Percentiles rank a stretch among this genome's conserved stretches.
phyloP scores from a whole-genome alignment of 139 green algal genomes.

The Tetradesmus obliquus region DNA sequence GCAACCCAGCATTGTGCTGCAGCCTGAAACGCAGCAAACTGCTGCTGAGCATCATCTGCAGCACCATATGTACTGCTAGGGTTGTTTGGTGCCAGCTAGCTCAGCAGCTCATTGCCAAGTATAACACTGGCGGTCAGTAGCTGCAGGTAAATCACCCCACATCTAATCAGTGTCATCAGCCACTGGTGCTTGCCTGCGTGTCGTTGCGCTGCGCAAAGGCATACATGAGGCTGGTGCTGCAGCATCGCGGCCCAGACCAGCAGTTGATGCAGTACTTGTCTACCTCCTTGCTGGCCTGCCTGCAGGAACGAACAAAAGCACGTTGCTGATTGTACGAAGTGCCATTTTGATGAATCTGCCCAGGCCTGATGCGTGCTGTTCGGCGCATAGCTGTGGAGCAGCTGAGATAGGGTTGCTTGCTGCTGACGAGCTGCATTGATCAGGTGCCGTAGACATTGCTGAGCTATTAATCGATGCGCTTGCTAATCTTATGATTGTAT shows the following conservation, averaged over 20 bases:
- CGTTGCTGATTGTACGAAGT: no score
- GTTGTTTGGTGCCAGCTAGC: background rate
- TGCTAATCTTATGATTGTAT: background rate
- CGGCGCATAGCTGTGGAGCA: no score
- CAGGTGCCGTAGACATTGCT: no score
- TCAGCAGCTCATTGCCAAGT: no score
- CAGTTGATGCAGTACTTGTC: slow-evolving; percentile 59
- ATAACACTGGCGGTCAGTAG: no score
- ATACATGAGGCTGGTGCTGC: slow-evolving; percentile 58
- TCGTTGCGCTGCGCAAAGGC: slow-evolving; percentile 50
- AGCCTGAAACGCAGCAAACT: background rate
- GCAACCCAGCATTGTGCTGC: background rate
- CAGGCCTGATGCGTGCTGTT: no score
- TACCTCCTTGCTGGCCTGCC: background rate
- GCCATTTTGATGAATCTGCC: background rate
- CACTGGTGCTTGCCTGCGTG: slow-evolving; percentile 15
- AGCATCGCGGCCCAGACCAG: slow-evolving; percentile 67
- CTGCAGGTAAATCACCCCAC: background rate
- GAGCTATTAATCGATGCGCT: background rate
- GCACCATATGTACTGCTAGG: background rate
- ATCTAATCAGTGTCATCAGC: background rate
- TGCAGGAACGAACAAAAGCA: background rate
- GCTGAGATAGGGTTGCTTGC: no score
- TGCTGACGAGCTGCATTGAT: no score
- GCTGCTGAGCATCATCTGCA: background rate